phyloP scores from a whole-genome alignment of 192 early-diverging fungal species.

The Coemansia sp. region DNA sequence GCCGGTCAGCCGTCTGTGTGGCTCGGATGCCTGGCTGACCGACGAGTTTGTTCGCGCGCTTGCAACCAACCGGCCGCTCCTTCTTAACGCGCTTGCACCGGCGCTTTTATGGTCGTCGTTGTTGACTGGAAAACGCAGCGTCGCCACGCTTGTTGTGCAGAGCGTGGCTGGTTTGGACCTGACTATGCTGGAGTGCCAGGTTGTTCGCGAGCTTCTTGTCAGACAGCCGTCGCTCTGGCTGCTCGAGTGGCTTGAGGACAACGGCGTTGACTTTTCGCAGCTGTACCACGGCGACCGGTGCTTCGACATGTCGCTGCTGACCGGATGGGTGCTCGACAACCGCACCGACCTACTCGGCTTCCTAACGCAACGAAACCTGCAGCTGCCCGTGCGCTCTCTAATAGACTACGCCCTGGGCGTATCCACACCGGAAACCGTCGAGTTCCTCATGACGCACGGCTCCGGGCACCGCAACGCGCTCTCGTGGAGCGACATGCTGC shows the following conservation, averaged over 20 bases:
- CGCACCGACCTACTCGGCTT: slow-evolving; percentile 25
- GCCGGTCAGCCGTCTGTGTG: slow-evolving; percentile 11
- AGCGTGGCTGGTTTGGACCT: background rate
- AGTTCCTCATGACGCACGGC: slow-evolving; percentile 23
- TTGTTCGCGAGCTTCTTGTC: slow-evolving; percentile 14
- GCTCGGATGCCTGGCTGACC: slow-evolving; percentile 27
- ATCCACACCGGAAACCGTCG: slow-evolving; percentile 16
- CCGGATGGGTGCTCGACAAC: slow-evolving; percentile 19
- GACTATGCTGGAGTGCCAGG: slow-evolving; percentile 13
- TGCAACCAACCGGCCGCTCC: slow-evolving; percentile 4
- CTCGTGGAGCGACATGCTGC: slow-evolving; percentile 37
- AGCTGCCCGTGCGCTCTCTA: slow-evolving; percentile 27
- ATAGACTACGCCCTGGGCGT: slow-evolving; percentile 32
- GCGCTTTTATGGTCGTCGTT: slow-evolving; percentile 18
- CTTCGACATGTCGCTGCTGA: slow-evolving; percentile 26
- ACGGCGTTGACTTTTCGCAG: slow-evolving; percentile 11
- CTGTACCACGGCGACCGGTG: slow-evolving; percentile 12
- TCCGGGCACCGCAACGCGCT: slow-evolving; percentile 8
- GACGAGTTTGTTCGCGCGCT: slow-evolving; percentile 29
- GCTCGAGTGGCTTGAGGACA: slow-evolving; percentile 22
- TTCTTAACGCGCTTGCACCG: slow-evolving; percentile 11
- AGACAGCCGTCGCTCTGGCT: slow-evolving; percentile 11
- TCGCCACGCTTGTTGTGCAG: slow-evolving; percentile 17
- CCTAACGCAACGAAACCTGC: slow-evolving; percentile 6
- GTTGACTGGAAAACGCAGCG: background rate